These are phyloP conservation scores for Fusarium subtropicale DNA, from an alignment of 2,329 filamentous ascomycete species.

Conservation along the genomic window DNA sequence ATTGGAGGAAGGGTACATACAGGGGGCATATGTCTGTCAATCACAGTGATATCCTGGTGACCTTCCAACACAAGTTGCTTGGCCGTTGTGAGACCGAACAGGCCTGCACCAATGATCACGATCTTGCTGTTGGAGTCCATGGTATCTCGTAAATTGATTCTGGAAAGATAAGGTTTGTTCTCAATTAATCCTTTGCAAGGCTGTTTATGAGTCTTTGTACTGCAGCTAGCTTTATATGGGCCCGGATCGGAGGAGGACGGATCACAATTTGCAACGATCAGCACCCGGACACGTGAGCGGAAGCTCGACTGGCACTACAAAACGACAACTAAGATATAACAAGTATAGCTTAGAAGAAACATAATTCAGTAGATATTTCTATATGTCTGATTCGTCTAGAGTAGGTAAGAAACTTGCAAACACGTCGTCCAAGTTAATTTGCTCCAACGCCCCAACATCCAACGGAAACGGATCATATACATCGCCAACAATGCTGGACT, in stretches of 20 bases:
- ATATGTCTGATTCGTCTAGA: background rate
- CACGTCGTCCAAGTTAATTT: constrained; percentile 14
- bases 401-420: constrained; percentile 6
- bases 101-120: constrained; percentile 49
- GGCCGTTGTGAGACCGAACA: constrained; percentile 49
- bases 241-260: background rate
- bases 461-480: background rate
- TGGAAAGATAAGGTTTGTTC: background rate
- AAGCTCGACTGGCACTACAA: background rate
- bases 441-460: constrained; percentile 7
- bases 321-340: background rate
- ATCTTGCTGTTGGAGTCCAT: constrained; percentile 37
- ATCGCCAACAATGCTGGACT: too few relatives aligned
- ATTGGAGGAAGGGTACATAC: background rate
- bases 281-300: constrained; percentile 25
- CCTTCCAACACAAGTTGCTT: constrained; percentile 44
- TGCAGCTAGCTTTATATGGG: background rate
- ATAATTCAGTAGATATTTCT: background rate
- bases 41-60: constrained; percentile 51
- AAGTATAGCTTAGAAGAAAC: background rate
- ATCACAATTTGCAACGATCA: background rate
- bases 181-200: background rate
- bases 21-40: constrained; percentile 51
- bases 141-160: too few relatives aligned
- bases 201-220: background rate